Evolutionary conservation across 495 filamentous ascomycete species (phyloP), one percentile per base, ranked within the genome.

Genomic region (Xylaria palmicola): DNA sequence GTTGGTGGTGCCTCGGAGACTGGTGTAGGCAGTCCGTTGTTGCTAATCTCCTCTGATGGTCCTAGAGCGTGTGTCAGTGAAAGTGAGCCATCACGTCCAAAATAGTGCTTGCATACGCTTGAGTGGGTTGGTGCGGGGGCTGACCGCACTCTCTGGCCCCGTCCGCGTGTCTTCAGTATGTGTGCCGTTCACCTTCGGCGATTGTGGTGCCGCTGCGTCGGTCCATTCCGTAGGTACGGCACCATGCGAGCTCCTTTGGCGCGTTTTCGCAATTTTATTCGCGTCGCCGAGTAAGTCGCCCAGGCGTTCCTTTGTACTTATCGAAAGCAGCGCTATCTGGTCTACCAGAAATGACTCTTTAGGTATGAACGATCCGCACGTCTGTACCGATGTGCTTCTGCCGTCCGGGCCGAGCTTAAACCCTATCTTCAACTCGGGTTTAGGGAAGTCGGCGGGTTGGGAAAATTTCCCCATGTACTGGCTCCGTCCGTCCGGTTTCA

Each of bases 161-260:
- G 71, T 75, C 59, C 68, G 69, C 17, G 70, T 67, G 60, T 57
- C 66, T 32, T 73, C 66, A 26, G 56, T 78, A 32, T 65, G 63
- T 51, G 59, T 70, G 17, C 72, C 74, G 43, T 71, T 73, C 40
- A 59, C 63, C 47, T 62, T 59, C 65, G 62, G 65, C n/a, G 72
- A 66, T 26, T 26, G 56, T 15, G 77, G 70, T 37, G 76, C 79
- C 2, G 85, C 90, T 47, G 90, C 69, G 59, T 90, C 88, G 12
- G 79, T 70, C 84, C 89, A 92, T 51, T 90, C 89, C 24, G 71
- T 66, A 19, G 90, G 89, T 2, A 91, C 80, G 6, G 84, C 71
- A 3, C 90, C 91, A 72, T 91, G 83, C 12, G 90, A 86, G n/a
- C 85, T 87, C 37, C 76, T 82, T 65, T 86, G 85, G 56, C 91